These are phyloP conservation scores for Calonectria henricotiae DNA, from an alignment of 2,329 filamentous ascomycete species.

Conservation along the genomic window DNA sequence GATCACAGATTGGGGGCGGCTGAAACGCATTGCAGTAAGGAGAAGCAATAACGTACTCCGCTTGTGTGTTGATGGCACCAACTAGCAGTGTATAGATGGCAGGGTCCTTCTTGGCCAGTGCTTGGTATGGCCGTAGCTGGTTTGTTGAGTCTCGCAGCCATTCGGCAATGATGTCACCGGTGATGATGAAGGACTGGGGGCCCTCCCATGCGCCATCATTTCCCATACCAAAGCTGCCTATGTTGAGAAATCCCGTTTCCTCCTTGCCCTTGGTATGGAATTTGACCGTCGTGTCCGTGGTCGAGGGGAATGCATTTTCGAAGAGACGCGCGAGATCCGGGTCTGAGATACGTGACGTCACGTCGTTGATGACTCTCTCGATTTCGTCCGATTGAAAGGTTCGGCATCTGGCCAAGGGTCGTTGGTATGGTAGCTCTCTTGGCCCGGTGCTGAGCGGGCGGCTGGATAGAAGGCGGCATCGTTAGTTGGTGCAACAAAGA, in stretches of 20 bases:
- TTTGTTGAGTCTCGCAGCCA: slow-evolving; percentile 96
- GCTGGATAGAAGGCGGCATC: slow-evolving; percentile 62
- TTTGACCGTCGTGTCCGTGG: slow-evolving; percentile 87
- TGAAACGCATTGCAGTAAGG: slow-evolving; percentile 99
- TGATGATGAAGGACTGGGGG: slow-evolving; percentile 93
- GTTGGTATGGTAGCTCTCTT: slow-evolving; percentile 86
- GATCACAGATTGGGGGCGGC: slow-evolving; percentile 86
- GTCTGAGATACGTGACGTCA: slow-evolving; percentile 85
- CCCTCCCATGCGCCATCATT: slow-evolving; percentile 83
- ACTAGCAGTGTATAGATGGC: slow-evolving; percentile 85
- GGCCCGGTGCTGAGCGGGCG: slow-evolving; percentile 85
- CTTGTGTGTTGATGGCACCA: slow-evolving; percentile 96
- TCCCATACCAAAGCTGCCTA: slow-evolving; percentile 52
- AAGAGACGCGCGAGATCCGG: slow-evolving; percentile 93
- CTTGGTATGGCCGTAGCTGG: slow-evolving; percentile 92
- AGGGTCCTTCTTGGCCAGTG: slow-evolving; percentile 85
- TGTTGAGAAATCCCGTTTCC: slow-evolving; percentile 58
- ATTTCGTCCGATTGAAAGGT: slow-evolving; percentile 91
- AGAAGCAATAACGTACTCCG: slow-evolving; percentile 93
- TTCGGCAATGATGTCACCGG: slow-evolving; percentile 92
- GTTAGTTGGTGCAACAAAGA: neutral
- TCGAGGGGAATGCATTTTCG: slow-evolving; percentile 93
- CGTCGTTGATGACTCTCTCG: slow-evolving; percentile 87
- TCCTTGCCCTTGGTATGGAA: slow-evolving; percentile 82
- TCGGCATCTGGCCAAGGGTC: slow-evolving; percentile 85